These are phyloP conservation scores for Scalesia atractyloides DNA, from an alignment of 129 eudicot species.

Conservation along the genomic window DNA sequence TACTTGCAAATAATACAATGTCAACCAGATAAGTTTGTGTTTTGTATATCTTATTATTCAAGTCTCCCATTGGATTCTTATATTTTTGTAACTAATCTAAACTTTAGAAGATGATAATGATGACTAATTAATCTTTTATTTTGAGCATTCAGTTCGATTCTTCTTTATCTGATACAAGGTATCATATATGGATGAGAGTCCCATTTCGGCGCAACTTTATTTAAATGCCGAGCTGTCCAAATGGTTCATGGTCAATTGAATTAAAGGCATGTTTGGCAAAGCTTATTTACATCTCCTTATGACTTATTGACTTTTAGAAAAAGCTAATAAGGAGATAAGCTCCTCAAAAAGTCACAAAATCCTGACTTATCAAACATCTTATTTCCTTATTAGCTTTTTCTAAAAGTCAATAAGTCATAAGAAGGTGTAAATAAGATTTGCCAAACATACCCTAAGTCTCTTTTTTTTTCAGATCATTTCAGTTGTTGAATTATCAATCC, in stretches of 20 bases:
- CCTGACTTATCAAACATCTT: too few species aligned
- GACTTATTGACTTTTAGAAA: too few species aligned
- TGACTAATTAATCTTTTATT: neutral
- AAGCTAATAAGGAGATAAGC: too few species aligned
- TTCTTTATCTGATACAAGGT: neutral
- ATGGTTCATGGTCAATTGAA: neutral
- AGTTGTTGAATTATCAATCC: too few species aligned
- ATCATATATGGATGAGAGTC: neutral
- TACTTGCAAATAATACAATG: constrained; percentile 18
- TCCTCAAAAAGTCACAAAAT: too few species aligned
- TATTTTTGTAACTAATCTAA: constrained; percentile 17
- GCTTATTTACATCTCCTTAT: too few species aligned
- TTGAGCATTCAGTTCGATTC: neutral
- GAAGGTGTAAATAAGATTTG: too few species aligned
- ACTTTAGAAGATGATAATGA: neutral
- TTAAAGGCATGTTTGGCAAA: too few species aligned
- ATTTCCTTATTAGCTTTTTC: too few species aligned
- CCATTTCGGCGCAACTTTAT: neutral
- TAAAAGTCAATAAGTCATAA: too few species aligned
- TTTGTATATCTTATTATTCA: constrained; percentile 18
- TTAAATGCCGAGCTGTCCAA: neutral
- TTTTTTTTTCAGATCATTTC: too few species aligned
- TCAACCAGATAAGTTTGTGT: constrained; percentile 7
- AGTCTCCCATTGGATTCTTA: constrained; percentile 18
- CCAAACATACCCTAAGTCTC: too few species aligned